A percentile compares a stretch with the other conserved stretches of the same genome.
phyloP scores from a whole-genome alignment of 768 basidiomycete species.

The Podaxis carcinomalis region DNA sequence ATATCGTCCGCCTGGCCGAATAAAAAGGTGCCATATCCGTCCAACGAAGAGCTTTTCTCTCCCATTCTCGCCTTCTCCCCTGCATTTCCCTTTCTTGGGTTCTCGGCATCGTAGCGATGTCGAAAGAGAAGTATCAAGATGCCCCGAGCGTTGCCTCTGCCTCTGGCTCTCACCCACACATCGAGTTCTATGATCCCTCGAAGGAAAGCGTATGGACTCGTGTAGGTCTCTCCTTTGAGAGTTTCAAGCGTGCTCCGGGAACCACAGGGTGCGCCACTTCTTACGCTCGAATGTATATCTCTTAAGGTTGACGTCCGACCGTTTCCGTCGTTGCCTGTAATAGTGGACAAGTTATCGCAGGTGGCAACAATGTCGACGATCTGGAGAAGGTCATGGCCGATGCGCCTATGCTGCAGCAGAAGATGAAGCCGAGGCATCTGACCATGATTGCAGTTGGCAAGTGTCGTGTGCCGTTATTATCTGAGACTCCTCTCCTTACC shows the following conservation, averaged over 20 bases:
- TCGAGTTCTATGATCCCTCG: constrained; percentile 42
- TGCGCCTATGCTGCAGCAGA: constrained; percentile 42
- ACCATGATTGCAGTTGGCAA: constrained; percentile 46
- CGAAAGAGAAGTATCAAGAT: constrained; percentile 29
- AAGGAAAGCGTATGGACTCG: constrained; percentile 44
- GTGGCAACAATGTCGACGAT: constrained; percentile 29
- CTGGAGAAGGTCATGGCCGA: constrained; percentile 32
- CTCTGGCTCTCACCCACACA: constrained; percentile 21
- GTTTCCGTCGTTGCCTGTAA: not conserved
- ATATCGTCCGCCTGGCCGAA: not conserved
- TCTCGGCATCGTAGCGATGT: constrained; percentile 19
- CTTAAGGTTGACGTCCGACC: not conserved
- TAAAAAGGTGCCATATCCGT: not conserved
- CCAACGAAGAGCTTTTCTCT: not conserved
- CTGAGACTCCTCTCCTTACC: not conserved
- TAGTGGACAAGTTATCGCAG: constrained; percentile 36
- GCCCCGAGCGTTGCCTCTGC: constrained; percentile 25
- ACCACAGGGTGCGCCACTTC: constrained; percentile 35
- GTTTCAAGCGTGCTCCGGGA: constrained; percentile 44
- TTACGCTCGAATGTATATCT: not conserved
- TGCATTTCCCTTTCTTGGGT: not conserved
- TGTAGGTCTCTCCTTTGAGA: constrained; percentile 35
- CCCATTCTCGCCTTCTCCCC: constrained; percentile 10
- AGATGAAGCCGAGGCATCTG: constrained; percentile 44
- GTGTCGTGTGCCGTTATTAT: constrained; percentile 12